Percentiles rank a stretch among this genome's conserved stretches.
These are phyloP conservation scores for Schoenoplectus triqueter DNA, from an alignment of 202 grass and related monocot genomes.

Conservation along the genomic window DNA sequence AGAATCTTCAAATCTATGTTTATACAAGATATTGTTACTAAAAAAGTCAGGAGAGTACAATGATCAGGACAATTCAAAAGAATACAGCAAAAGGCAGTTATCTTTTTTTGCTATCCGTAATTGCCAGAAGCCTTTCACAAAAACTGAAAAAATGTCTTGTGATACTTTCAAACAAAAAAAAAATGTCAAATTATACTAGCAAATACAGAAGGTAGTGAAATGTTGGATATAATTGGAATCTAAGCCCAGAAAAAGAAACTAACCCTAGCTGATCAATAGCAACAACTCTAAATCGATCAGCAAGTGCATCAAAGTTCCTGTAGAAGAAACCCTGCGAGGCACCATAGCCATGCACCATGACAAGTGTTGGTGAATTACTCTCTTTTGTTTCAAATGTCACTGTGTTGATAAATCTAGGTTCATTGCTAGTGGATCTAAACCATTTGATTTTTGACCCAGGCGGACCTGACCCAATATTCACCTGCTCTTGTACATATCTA, in stretches of 20 bases:
- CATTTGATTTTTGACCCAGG: slow-evolving; percentile 87
- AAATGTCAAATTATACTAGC: neutral
- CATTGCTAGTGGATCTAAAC: slow-evolving; percentile 88
- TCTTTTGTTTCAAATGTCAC: slow-evolving; percentile 92
- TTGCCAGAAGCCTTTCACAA: neutral
- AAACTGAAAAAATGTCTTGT: neutral
- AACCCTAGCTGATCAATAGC: slow-evolving; percentile 97
- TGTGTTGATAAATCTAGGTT: slow-evolving; percentile 97
- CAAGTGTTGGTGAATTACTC: slow-evolving; percentile 71
- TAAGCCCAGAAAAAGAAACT: slow-evolving; percentile 7
- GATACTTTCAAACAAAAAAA: neutral
- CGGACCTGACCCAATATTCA: slow-evolving; percentile 90
- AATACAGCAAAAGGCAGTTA: neutral
- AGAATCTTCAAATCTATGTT: neutral
- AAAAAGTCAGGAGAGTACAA: neutral
- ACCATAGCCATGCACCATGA: slow-evolving; percentile 96
- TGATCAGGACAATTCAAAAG: neutral
- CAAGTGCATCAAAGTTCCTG: slow-evolving; percentile 94
- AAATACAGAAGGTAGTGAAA: neutral
- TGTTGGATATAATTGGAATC: neutral
- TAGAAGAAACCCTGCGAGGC: slow-evolving; percentile 98
- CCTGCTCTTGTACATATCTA: slow-evolving; percentile 73
- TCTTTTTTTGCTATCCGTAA: no score
- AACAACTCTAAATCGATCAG: slow-evolving; percentile 79
- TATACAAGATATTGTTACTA: neutral